Percentiles rank a stretch among this genome's conserved stretches.
Evolutionary conservation across 768 basidiomycete species (phyloP).

Genomic region (Pleurotus cornucopiae): DNA sequence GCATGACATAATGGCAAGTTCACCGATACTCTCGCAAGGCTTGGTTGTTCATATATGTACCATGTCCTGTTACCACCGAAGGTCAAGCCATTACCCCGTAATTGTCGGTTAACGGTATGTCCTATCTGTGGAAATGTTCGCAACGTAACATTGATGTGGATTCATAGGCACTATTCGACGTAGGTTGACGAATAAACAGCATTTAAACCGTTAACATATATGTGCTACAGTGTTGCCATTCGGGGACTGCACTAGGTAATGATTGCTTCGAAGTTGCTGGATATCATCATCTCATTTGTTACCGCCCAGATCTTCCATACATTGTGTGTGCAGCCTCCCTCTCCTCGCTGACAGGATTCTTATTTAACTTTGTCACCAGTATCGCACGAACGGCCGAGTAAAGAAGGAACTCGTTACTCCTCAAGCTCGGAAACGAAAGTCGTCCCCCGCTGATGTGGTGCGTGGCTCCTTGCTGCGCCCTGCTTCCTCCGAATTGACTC

Average conservation of each 20-base stretch:
- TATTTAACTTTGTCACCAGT: slow-evolving; percentile 30
- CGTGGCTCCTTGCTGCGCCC: neutral
- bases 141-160: neutral
- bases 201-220: neutral
- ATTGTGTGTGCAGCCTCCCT: slow-evolving; percentile 28
- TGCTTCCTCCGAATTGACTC: neutral
- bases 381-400: slow-evolving; percentile 54
- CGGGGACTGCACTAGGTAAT: slow-evolving; percentile 47
- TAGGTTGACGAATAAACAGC: slow-evolving; percentile 19
- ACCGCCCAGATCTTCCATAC: slow-evolving; percentile 39
- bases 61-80: slow-evolving; percentile 12
- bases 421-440: slow-evolving; percentile 33
- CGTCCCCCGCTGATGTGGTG: slow-evolving; percentile 68
- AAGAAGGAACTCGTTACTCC: slow-evolving; percentile 38
- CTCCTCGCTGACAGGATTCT: neutral
- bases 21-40: neutral
- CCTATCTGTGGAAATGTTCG: neutral
- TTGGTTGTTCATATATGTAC: neutral
- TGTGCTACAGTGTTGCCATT: slow-evolving; percentile 45
- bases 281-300: neutral
- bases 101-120: slow-evolving; percentile 51
- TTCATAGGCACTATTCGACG: slow-evolving; percentile 50
- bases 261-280: slow-evolving; percentile 5
- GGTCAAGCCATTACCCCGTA: slow-evolving; percentile 40
- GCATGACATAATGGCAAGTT: slow-evolving; percentile 43